Evolutionary conservation across 1,284 basidiomycete genomes (phyloP), one percentile per base, ranked within the genome.

Genomic region (Trichosporon ovoides): DNA sequence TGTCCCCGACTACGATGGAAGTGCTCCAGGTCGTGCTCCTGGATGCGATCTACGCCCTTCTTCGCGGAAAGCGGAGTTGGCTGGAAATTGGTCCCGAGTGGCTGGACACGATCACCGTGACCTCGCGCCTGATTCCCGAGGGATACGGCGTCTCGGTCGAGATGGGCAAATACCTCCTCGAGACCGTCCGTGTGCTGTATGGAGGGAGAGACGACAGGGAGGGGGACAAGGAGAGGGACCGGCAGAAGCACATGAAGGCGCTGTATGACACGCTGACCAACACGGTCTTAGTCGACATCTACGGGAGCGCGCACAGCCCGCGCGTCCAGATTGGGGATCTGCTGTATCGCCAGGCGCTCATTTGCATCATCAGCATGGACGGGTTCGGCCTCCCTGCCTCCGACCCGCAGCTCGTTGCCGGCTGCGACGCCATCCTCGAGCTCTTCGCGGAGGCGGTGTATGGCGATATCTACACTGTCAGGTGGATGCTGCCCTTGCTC

Each of bases 241-340:
- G 40, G 3, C 36, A 24, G 20, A n/a, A 33, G 3, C 38, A 46
- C 12, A 46, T 60, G 33, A 48, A 51, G 34, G 43, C 43, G 2
- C 52, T 60, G 7, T 43, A 60, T 35, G 43, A 38, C 37, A 56
- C 43, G 14, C 55, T 60, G 10, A 43, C 36, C 7, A 53, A 33
- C 3, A n/a, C 37, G n/a, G 35, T 46, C 20, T 48, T 60, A 6
- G 52, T 60, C 12, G 40, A 33, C 46, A 56, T 60, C 33, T 60
- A 56, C 48, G 46, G 55, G 7, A 56, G 55, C 0, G 51, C 59
- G 5, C 59, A 60, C 16, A 46, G 31, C 3, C 55, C 59, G 10
- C 55, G 59, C n/a, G 59, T 60, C 7, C 59, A 60, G 34, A 22
- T 43, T 4, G 59, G 59, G 9, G 59, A 60, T 19, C 43, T 60